Conservation (phyloP, 352 stramenopile species). For the Globisporangium ultimum region DNA sequence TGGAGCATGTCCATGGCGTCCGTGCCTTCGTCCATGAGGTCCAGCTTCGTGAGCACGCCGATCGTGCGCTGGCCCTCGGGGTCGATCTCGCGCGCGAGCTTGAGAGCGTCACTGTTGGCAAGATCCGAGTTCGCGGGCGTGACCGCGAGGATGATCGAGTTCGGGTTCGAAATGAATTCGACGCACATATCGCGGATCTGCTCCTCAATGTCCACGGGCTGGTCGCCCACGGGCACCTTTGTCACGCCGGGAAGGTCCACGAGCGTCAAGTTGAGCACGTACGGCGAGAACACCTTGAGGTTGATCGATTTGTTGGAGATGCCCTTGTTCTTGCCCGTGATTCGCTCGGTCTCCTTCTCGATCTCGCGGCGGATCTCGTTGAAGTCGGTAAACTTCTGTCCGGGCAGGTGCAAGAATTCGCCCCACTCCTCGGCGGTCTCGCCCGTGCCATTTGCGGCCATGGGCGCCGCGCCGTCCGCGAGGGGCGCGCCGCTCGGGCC, state of each 20-base stretch:
- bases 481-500: conserved; percentile 13
- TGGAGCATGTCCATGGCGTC: conserved; percentile 97
- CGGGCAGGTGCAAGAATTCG: conserved; percentile 98
- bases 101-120: conserved; percentile 98
- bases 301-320: conserved; percentile 99
- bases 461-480: conserved; percentile 13
- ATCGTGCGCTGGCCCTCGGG: conserved; percentile 95
- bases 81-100: conserved; percentile 94
- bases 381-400: conserved; percentile 97
- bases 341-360: conserved; percentile 95
- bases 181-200: conserved; percentile 99
- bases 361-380: conserved; percentile 97
- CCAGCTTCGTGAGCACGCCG: conserved; percentile 99
- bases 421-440: conserved; percentile 91
- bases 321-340: conserved; percentile 96
- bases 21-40: conserved; percentile 99
- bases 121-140: conserved; percentile 99
- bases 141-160: conserved; percentile 99
- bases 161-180: conserved; percentile 98
- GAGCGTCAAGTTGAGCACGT: conserved; percentile 98
- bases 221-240: conserved; percentile 97
- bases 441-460: conserved; percentile 16
- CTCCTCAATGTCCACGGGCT: conserved; percentile 99
- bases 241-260: conserved; percentile 99
- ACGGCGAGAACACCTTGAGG: conserved; percentile 97